Evolutionary conservation across 2,329 filamentous ascomycete genomes (phyloP).

Genomic region (Paracoccidioides lutzii): DNA sequence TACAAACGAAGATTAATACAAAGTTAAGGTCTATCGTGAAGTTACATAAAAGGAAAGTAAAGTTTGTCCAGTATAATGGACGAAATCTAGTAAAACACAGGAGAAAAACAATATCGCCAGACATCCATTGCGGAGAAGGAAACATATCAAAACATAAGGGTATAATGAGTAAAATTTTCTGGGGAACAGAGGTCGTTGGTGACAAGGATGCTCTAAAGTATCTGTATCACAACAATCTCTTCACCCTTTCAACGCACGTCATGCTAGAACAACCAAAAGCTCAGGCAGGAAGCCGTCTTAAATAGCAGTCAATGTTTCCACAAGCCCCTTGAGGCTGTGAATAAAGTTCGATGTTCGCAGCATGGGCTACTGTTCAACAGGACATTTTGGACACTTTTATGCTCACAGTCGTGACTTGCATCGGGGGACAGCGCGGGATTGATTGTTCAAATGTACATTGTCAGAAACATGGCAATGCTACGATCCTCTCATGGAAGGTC

Average conservation of each 20-base stretch:
- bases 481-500: conserved; percentile 6
- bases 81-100: too few relatives aligned
- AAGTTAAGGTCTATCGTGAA: too few relatives aligned
- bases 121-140: not conserved
- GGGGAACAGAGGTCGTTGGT: not conserved
- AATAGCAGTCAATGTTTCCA: not conserved
- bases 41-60: too few relatives aligned
- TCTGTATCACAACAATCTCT: not conserved
- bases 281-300: not conserved
- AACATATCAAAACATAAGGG: not conserved
- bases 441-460: conserved; percentile 11
- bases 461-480: conserved; percentile 9
- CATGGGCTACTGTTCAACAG: not conserved
- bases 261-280: not conserved
- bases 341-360: not conserved
- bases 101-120: too few relatives aligned
- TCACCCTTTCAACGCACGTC: not conserved
- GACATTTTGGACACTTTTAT: conserved; percentile 6
- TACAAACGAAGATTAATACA: too few relatives aligned
- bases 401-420: conserved; percentile 9
- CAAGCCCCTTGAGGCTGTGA: not conserved
- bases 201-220: not conserved
- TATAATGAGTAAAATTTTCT: not conserved
- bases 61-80: too few relatives aligned
- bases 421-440: conserved; percentile 8